Evolutionary conservation across 805 yeast species (phyloP), one percentile per base, ranked within the genome.

Genomic region (Kodamaea jinghongensis): DNA sequence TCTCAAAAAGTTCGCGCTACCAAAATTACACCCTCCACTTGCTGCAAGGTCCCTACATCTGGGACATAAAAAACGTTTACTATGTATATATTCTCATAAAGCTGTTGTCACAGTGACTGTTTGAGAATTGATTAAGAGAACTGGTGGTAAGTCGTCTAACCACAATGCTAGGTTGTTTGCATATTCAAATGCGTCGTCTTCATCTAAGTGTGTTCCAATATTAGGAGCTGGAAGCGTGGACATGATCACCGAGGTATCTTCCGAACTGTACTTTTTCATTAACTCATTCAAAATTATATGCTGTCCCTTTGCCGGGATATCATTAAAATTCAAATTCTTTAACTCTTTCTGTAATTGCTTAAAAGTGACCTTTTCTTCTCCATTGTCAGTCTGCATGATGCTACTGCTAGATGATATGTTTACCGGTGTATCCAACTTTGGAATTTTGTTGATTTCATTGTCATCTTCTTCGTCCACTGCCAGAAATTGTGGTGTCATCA

Each of bases 71-170:
- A n/a, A n/a, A n/a, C n/a, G n/a, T n/a, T n/a, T n/a, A n/a, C n/a
- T 20, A 20, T 20, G 23, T 20, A 20, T 20, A 20, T 20, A 20
- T 8, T 20, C 23, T 34, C 65, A 90, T 46, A 91, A 67, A 25
- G 96, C 93, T 4, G 97, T 90, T 0, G 99, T 91, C 2, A 91
- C 99, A 0, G 99, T 93, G 72, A 93, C 89, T 0, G 96, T 84
- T 65, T 88, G 95, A 0, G 97, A 87, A 55, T 93, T 91, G 39
- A 93, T 73, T 45, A 93, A 61, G 57, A 93, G 57, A 1, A 79
- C 73, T 0, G 98, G 96, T 0, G 96, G 96, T 28, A 93, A 64
- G 4, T 77, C 87, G 31, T 79, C 77, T 41, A 91, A 71, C 93
- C 96, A 87, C 4, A 85, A 61, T 34, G 89, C 84, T 37, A 91